Base-by-base conservation (phyloP, 352 stramenopile species). In the Phytophthora pluvialis region DNA sequence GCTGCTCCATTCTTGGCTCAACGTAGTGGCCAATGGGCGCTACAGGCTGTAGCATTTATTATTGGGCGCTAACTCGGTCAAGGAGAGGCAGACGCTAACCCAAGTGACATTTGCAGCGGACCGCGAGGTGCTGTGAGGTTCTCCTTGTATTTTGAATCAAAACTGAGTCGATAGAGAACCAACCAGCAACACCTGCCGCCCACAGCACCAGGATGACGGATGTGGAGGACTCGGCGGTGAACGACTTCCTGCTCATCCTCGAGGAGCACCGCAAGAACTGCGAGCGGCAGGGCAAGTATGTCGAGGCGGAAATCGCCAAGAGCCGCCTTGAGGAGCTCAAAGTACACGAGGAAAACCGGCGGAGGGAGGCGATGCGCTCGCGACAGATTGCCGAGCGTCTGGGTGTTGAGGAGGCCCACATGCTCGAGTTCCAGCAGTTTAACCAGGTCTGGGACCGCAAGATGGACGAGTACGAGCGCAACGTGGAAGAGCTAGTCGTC, bases 341-440 rank as follows among this genome's bases (percentile, higher is more conserved):
- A 66, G 82, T 98, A 57, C 95, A 99, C 62, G 96, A 99, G 59
- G 93, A 98, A 58, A 99, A 98, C 73, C 77, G 96, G 56, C 81
- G 92, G 26, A 91, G 90, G 67, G 95, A 99, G 67, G 91, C 93
- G n/a, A 98, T 98, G 90, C 89, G 95, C 29, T 97, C 91, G 21
- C 80, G 95, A 45, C 95, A 99, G 73, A 98, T 98, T 43, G 92
- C 94, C 28, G 96, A 99, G 65, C 83, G 91, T 4, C 70, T 99
- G 3, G 96, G 93, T 28, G 90, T 99, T 11, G 95, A 99, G 61
- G 96, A 99, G 67, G 93, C 96, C n/a, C 96, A 99, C 73, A 98
- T 98, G 94, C 88, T 99, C 44, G 96, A 99, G 81, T 99, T 98
- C 67, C 95, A 98, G 80, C 93, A 98, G 73, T 99, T 99, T 61